phyloP scores from a whole-genome alignment of 306 rosid species.

The Quercus cerris region DNA sequence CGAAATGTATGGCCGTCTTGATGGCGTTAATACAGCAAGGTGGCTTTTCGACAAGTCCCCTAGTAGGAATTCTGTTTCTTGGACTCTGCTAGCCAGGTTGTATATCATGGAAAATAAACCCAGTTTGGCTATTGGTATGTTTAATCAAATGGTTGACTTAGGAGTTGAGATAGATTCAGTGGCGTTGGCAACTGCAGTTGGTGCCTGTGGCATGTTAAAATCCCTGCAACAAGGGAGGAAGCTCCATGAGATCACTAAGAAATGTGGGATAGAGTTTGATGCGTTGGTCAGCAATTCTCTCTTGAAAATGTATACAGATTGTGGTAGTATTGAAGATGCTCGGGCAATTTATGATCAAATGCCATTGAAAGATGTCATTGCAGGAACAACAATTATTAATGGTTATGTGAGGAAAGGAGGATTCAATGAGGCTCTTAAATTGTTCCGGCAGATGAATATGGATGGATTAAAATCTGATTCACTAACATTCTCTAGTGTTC shows the following conservation, averaged over 20 bases:
- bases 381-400: constrained; percentile 60
- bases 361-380: constrained; percentile 49
- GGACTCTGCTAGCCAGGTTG: constrained; percentile 65
- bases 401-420: constrained; percentile 55
- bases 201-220: constrained; percentile 43
- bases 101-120: constrained; percentile 41
- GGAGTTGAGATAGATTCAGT: constrained; percentile 45
- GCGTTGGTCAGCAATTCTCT: constrained; percentile 57
- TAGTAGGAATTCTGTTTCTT: constrained; percentile 37
- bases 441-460: constrained; percentile 52
- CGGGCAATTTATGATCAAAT: constrained; percentile 40
- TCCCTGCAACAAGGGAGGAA: constrained; percentile 42
- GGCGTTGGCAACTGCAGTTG: constrained; percentile 49
- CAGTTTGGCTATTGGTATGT: constrained; percentile 38
- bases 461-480: constrained; percentile 50
- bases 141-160: constrained; percentile 40
- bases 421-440: constrained; percentile 58
- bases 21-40: constrained; percentile 37
- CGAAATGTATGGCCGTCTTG: constrained; percentile 55
- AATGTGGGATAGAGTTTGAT: constrained; percentile 48
- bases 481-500: constrained; percentile 46
- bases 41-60: constrained; percentile 42
- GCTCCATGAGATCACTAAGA: constrained; percentile 44
- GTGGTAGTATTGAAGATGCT: constrained; percentile 47
- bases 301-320: constrained; percentile 64